A percentile compares a stretch with the other conserved stretches of the same genome.
These are phyloP conservation scores for Dispira simplex DNA, from an alignment of 192 early-diverging fungal genomes.

Conservation along the genomic window DNA sequence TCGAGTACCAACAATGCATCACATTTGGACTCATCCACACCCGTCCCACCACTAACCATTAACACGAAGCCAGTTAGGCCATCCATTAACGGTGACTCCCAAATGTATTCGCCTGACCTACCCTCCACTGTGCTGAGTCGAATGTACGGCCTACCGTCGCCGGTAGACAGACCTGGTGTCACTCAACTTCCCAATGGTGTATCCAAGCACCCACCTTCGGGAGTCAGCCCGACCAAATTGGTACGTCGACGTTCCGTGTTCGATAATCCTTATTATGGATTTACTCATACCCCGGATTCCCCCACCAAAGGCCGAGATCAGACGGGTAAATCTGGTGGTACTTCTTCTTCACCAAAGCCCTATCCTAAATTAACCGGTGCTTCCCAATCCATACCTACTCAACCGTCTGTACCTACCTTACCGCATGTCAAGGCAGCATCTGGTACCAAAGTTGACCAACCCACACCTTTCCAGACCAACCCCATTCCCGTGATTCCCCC, in stretches of 20 bases:
- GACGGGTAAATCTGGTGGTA: not conserved
- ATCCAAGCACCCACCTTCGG: no score
- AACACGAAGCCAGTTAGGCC: no score
- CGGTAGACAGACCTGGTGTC: no score
- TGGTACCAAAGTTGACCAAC: no score
- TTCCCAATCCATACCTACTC: not conserved
- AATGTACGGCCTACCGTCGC: conserved; percentile 1
- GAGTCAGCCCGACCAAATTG: not conserved
- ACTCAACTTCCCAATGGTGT: no score
- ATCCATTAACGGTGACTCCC: not conserved
- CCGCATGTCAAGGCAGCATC: no score
- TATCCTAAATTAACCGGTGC: not conserved
- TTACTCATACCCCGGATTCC: conserved; percentile 18
- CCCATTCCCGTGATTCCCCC: no score
- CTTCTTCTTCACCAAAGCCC: not conserved
- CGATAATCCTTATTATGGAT: conserved; percentile 26
- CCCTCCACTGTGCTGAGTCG: conserved; percentile 6
- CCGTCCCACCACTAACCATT: no score
- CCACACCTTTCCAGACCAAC: no score
- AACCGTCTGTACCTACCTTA: not conserved
- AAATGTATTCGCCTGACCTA: not conserved
- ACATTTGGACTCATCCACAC: no score
- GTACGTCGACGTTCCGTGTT: conserved; percentile 2
- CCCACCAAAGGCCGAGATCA: no score
- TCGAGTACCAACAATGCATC: no score